phyloP scores from a whole-genome alignment of 768 basidiomycete genomes.

The Collybia sordida region DNA sequence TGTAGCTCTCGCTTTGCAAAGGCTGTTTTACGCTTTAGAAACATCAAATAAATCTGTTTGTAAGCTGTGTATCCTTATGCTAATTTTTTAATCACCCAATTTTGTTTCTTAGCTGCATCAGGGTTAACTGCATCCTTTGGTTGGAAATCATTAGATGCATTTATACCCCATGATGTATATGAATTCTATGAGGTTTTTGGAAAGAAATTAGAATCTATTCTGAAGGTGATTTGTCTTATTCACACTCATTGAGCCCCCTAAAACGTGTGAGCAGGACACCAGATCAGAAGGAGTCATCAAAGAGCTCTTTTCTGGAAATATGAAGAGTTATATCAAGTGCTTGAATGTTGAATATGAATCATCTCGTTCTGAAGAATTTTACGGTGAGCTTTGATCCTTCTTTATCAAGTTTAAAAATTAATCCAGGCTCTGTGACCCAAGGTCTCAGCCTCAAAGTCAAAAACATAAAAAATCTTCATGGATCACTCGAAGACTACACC shows the following conservation, averaged over 20 bases:
- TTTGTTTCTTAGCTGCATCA: conserved; percentile 93
- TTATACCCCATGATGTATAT: conserved; percentile 98
- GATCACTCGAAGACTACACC: conserved; percentile 97
- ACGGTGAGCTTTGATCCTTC: too few relatives aligned
- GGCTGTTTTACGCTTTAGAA: conserved; percentile 98
- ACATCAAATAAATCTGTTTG: conserved; percentile 97
- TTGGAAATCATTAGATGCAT: conserved; percentile 99
- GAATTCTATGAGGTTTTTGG: conserved; percentile 97
- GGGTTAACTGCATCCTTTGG: conserved; percentile 99
- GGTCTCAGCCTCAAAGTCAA: conserved; percentile 99
- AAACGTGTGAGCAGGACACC: conserved; percentile 60
- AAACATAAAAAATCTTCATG: conserved; percentile 93
- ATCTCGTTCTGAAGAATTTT: conserved; percentile 92
- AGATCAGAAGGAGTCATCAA: conserved; percentile 92
- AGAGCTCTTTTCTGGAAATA: conserved; percentile 95
- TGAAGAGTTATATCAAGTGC: conserved; percentile 99
- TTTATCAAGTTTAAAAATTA: conserved; percentile 24
- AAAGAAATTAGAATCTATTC: conserved; percentile 97
- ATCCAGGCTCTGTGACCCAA: conserved; percentile 30
- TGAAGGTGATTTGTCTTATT: conserved; percentile 68
- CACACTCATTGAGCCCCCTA: conserved; percentile 6
- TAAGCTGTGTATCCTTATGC: conserved; percentile 44
- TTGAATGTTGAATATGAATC: conserved; percentile 97
- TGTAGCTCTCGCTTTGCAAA: conserved; percentile 90
- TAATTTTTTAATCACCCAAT: too few relatives aligned